phyloP scores from a whole-genome alignment of 2,329 filamentous ascomycete genomes.

The Fusarium armeniacum region DNA sequence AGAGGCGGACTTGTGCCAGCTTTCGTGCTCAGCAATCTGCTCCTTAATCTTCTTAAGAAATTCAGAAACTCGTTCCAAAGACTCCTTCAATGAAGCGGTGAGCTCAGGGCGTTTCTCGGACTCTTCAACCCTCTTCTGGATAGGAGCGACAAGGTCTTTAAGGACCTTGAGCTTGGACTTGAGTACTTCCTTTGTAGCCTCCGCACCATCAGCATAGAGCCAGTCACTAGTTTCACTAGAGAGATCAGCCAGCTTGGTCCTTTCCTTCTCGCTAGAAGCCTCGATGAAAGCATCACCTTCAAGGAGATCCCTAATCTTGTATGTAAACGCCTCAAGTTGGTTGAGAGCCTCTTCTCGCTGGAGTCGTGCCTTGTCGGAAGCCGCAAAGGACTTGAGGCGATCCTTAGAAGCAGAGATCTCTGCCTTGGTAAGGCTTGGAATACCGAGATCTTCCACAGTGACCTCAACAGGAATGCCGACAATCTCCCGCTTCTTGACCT shows the following conservation, averaged over 20 bases:
- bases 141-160: conserved; percentile 81
- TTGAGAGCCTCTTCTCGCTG: conserved; percentile 90
- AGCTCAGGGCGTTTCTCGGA: conserved; percentile 77
- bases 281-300: conserved; percentile 81
- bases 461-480: conserved; percentile 68
- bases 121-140: conserved; percentile 82
- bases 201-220: conserved; percentile 87
- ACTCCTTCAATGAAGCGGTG: conserved; percentile 75
- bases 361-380: conserved; percentile 82
- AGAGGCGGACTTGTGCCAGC: conserved; percentile 68
- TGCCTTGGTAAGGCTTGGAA: conserved; percentile 63
- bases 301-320: conserved; percentile 86
- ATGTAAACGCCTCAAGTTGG: conserved; percentile 93
- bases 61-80: conserved; percentile 78
- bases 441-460: conserved; percentile 64
- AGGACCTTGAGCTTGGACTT: conserved; percentile 82
- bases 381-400: conserved; percentile 85
- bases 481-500: conserved; percentile 72
- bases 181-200: conserved; percentile 81
- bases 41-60: conserved; percentile 78
- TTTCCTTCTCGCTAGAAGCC: conserved; percentile 77
- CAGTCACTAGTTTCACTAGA: conserved; percentile 83
- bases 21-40: conserved; percentile 77
- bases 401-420: conserved; percentile 70
- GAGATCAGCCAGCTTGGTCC: conserved; percentile 75